Conservation (phyloP, 2,329 filamentous ascomycete genomes). For the Colletotrichum lupini region DNA sequence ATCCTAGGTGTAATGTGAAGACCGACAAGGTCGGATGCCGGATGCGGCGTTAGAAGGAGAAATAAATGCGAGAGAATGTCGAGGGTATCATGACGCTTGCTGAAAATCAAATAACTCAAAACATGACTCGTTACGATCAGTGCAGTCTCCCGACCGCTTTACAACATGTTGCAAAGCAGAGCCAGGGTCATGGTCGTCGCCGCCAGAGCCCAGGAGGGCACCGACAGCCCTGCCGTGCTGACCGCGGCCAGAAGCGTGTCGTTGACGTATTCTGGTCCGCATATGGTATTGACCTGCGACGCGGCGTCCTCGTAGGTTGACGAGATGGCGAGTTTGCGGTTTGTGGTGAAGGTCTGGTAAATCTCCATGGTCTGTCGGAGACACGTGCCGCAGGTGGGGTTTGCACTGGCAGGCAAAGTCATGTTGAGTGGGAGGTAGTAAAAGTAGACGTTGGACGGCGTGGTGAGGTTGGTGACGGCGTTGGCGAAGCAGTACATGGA, state of each 20-base stretch:
- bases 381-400: conserved; percentile 82
- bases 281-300: conserved; percentile 75
- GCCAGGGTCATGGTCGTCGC: conserved; percentile 12
- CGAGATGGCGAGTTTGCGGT: conserved; percentile 74
- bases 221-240: conserved; percentile 36
- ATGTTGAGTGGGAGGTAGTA: conserved; percentile 89
- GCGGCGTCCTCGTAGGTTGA: conserved; percentile 79
- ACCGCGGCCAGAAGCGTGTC: conserved; percentile 57
- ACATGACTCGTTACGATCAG: conserved; percentile 32
- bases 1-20: background rate
- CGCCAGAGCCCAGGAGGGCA: conserved; percentile 27
- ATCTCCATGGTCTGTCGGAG: conserved; percentile 84
- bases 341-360: conserved; percentile 76
- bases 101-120: conserved; percentile 35
- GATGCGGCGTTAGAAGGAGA: conserved; percentile 1
- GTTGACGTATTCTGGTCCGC: conserved; percentile 69
- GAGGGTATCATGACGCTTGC: conserved; percentile 37
- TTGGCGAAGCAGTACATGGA: conserved; percentile 84
- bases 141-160: background rate
- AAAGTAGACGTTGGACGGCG: conserved; percentile 78
- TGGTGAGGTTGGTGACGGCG: conserved; percentile 80
- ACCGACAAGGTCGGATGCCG: conserved; percentile 2
- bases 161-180: conserved; percentile 6
- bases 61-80: conserved; percentile 24
- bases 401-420: conserved; percentile 71